Conservation (phyloP, 2,329 filamentous ascomycete genomes). For the Ophiostoma ulmi region DNA sequence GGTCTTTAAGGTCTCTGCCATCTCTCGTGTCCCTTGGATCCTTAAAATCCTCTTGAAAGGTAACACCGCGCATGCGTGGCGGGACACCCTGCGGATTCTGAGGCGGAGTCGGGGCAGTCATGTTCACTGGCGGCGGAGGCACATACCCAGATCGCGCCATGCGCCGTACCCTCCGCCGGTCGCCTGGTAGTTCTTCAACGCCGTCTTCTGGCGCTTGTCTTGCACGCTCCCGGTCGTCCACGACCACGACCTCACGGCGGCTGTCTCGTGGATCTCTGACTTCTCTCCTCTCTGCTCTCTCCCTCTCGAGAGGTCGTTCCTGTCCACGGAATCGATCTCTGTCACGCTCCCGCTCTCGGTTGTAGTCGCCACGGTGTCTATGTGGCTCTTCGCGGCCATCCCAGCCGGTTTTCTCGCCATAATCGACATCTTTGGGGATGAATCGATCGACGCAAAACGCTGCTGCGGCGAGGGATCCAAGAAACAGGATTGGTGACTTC, state of each 20-base stretch:
- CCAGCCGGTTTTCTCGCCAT: conserved; percentile 39
- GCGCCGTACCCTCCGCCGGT: conserved; percentile 6
- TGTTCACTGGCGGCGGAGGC: conserved; percentile 10
- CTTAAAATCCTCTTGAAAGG: conserved; percentile 6
- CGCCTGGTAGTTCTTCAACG: not conserved
- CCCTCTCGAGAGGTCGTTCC: not conserved
- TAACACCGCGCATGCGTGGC: conserved; percentile 16
- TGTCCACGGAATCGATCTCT: not conserved
- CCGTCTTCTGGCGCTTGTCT: not conserved
- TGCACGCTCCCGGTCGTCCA: not conserved
- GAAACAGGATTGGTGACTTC: conserved; percentile 37
- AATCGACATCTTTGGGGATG: conserved; percentile 38
- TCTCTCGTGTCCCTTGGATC: not conserved
- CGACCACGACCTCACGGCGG: not conserved
- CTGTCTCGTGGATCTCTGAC: not conserved
- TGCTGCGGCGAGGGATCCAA: conserved; percentile 38
- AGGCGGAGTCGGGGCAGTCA: conserved; percentile 14
- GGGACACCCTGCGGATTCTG: not conserved
- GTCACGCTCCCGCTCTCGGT: not conserved
- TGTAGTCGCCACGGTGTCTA: conserved; percentile 2
- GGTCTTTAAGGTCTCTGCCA: not conserved
- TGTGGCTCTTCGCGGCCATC: conserved; percentile 17
- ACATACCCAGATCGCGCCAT: conserved; percentile 10
- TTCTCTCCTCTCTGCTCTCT: not conserved
- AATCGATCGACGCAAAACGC: conserved; percentile 37